phyloP scores from a whole-genome alignment of 169 alveolate genomes.

The Theileria luwenshuni region DNA sequence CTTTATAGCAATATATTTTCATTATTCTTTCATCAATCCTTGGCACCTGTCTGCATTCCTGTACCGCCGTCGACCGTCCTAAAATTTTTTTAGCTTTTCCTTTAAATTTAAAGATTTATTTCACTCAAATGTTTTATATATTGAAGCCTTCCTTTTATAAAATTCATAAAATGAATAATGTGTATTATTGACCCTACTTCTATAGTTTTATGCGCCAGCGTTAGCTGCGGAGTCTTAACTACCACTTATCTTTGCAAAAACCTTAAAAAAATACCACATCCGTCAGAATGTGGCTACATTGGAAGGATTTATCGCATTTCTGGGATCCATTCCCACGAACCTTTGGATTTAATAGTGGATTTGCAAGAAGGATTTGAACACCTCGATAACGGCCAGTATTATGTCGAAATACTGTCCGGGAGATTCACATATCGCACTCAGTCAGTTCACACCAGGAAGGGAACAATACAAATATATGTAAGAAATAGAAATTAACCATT shows the following conservation, averaged over 20 bases:
- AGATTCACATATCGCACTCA: conserved; percentile 50
- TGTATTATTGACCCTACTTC: conserved; percentile 58
- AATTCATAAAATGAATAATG: conserved; percentile 14
- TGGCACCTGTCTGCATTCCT: conserved; percentile 37
- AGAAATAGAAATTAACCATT: too few relatives aligned
- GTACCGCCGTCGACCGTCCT: not conserved
- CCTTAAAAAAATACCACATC: conserved; percentile 58
- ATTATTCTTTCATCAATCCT: conserved; percentile 16
- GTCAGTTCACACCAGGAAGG: conserved; percentile 13
- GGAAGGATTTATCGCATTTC: conserved; percentile 58
- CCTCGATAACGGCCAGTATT: conserved; percentile 44
- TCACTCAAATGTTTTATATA: not conserved
- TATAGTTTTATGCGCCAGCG: conserved; percentile 44
- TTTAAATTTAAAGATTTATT: not conserved
- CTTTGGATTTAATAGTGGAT: conserved; percentile 71
- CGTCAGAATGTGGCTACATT: conserved; percentile 67
- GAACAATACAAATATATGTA: conserved; percentile 43
- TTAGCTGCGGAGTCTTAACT: conserved; percentile 53
- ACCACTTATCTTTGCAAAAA: conserved; percentile 44
- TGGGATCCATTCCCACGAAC: conserved; percentile 69
- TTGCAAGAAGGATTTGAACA: conserved; percentile 59
- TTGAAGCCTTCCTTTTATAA: conserved; percentile 3
- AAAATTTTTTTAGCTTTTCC: not conserved
- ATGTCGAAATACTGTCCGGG: conserved; percentile 67
- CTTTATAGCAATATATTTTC: conserved; percentile 9